phyloP scores from a whole-genome alignment of 345 rosid genomes.

The Sisymbrium irio region DNA sequence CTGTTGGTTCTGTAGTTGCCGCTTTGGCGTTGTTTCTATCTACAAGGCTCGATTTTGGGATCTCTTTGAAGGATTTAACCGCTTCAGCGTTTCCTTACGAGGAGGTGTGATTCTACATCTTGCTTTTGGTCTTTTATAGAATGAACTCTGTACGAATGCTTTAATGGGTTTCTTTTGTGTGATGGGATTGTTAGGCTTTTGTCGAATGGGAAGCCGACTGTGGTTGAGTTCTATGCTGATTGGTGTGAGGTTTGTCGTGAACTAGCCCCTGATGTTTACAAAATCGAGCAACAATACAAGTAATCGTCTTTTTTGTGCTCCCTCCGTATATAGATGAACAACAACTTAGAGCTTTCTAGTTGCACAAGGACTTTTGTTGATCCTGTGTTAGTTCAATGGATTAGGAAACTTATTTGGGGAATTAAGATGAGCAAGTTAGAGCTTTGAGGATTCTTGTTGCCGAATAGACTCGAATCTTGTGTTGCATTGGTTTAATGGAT shows the following conservation, averaged over 20 bases:
- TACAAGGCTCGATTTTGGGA: conserved; percentile 65
- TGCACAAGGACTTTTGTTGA: not conserved
- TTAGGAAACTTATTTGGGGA: not conserved
- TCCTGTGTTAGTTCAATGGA: not conserved
- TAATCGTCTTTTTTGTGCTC: conserved; percentile 32
- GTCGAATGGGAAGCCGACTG: conserved; percentile 91
- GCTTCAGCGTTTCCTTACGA: conserved; percentile 70
- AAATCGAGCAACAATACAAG: conserved; percentile 93
- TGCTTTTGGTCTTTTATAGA: not conserved
- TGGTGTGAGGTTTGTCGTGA: conserved; percentile 98
- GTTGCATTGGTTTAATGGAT: not conserved
- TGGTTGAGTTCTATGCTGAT: conserved; percentile 94
- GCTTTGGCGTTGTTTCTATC: conserved; percentile 64
- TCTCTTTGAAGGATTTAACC: conserved; percentile 72
- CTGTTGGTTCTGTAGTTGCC: conserved; percentile 47
- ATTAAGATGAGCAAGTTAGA: no score
- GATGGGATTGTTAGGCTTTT: conserved; percentile 57
- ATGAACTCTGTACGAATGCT: not conserved
- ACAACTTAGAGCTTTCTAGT: not conserved
- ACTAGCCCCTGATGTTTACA: conserved; percentile 89
- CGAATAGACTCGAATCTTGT: not conserved
- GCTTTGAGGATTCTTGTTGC: no score
- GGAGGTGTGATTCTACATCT: conserved; percentile 38
- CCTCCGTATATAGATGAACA: not conserved
- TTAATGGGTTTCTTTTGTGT: not conserved